These are phyloP conservation scores for Lathyrus sativus DNA, from an alignment of 306 rosid species.

Conservation along the genomic window DNA sequence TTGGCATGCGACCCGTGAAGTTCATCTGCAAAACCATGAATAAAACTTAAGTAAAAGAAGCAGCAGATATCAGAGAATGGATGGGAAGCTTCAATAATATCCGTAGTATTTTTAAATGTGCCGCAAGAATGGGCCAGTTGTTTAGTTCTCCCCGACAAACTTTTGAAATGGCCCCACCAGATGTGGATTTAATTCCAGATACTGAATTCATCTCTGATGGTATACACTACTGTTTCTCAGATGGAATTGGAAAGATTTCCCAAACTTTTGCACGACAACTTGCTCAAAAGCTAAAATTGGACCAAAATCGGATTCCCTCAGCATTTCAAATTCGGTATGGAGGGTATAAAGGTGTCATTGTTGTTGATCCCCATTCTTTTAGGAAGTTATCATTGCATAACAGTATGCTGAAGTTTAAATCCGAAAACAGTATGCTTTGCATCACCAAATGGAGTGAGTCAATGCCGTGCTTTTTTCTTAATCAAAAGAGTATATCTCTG, in stretches of 20 bases:
- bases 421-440: constrained; percentile 77
- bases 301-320: constrained; percentile 60
- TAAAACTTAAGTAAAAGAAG: too few relatives aligned
- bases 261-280: constrained; percentile 74
- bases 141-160: constrained; percentile 90
- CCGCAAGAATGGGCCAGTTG: constrained; percentile 98
- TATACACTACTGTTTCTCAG: constrained; percentile 82
- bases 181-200: constrained; percentile 87
- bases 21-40: too few relatives aligned
- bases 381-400: constrained; percentile 79
- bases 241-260: constrained; percentile 93
- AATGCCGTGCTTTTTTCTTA: constrained; percentile 90
- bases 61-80: constrained; percentile 91
- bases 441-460: constrained; percentile 81
- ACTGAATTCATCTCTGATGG: constrained; percentile 65
- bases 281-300: constrained; percentile 72
- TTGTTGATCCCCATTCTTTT: constrained; percentile 72
- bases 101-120: constrained; percentile 87
- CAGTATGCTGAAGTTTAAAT: constrained; percentile 89
- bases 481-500: constrained; percentile 78
- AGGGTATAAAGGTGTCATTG: constrained; percentile 93
- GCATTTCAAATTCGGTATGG: constrained; percentile 96
- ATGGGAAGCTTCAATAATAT: constrained; percentile 90
- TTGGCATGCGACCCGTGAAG: too few relatives aligned
- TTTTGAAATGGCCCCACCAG: constrained; percentile 60